Evolutionary conservation across 805 yeast species (phyloP).

Genomic region (Wickerhamomyces tratensis): DNA sequence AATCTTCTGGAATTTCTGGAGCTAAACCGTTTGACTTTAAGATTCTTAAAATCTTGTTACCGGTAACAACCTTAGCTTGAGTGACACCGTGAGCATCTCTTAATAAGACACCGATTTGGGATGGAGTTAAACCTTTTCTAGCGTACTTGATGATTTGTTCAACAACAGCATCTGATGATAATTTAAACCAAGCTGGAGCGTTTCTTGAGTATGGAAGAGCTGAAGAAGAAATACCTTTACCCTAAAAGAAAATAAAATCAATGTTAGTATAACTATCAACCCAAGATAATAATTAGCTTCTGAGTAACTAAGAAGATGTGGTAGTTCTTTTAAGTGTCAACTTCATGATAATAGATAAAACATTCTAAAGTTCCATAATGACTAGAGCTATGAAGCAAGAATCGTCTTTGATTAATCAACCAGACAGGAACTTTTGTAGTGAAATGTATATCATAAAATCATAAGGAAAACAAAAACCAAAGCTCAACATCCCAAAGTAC

Average conservation of each 20-base stretch:
- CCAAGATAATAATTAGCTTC: neutral
- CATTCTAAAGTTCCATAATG: neutral
- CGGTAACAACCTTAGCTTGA: slow-evolving; percentile 94
- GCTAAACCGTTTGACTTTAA: slow-evolving; percentile 99
- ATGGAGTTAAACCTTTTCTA: slow-evolving; percentile 99
- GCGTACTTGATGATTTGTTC: slow-evolving; percentile 99
- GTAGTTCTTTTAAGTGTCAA: neutral
- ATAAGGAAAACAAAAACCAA: no score
- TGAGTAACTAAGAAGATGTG: neutral
- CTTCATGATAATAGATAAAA: no score
- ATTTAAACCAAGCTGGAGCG: slow-evolving; percentile 99
- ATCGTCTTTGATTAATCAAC: neutral
- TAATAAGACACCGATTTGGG: slow-evolving; percentile 98
- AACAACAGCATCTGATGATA: slow-evolving; percentile 87
- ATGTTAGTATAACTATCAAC: slow-evolving; percentile 29
- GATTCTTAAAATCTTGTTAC: slow-evolving; percentile 99
- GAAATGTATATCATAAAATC: slow-evolving; percentile 1
- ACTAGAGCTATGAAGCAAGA: neutral
- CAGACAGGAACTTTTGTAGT: neutral
- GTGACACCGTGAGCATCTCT: slow-evolving; percentile 99
- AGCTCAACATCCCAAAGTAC: neutral
- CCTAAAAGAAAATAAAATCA: slow-evolving; percentile 35
- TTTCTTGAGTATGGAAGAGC: slow-evolving; percentile 99
- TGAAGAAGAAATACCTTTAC: slow-evolving; percentile 99
- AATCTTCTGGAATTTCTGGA: slow-evolving; percentile 99